Evolutionary conservation across 2,329 filamentous ascomycete genomes (phyloP).

Genomic region (Aspergillus neotritici): DNA sequence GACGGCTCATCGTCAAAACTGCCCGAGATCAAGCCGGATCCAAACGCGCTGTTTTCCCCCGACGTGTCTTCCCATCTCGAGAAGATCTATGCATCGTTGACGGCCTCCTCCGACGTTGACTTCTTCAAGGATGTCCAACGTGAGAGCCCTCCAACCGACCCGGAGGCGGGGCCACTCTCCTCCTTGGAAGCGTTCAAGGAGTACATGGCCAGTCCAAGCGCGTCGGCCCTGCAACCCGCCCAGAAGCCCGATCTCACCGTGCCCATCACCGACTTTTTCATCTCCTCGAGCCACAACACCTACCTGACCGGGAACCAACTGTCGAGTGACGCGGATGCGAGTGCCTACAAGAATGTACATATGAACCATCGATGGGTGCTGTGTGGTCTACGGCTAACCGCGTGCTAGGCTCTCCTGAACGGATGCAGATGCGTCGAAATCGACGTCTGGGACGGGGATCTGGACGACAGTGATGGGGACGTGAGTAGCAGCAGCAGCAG

Average conservation of each 20-base stretch:
- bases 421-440: slow-evolving; percentile 91
- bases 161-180: slow-evolving; percentile 15
- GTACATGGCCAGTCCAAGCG: slow-evolving; percentile 44
- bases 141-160: slow-evolving; percentile 3
- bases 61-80: slow-evolving; percentile 30
- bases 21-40: background rate
- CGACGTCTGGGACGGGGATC: slow-evolving; percentile 81
- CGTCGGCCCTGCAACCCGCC: slow-evolving; percentile 38
- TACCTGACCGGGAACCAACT: slow-evolving; percentile 85
- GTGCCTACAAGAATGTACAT: slow-evolving; percentile 70
- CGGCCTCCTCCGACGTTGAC: slow-evolving; percentile 14
- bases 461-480: slow-evolving; percentile 30
- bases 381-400: background rate
- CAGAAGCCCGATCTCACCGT: slow-evolving; percentile 54
- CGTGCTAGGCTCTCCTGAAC: slow-evolving; percentile 58
- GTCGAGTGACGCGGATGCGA: slow-evolving; percentile 67
- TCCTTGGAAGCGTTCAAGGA: slow-evolving; percentile 42
- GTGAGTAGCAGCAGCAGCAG: slow-evolving; percentile 30
- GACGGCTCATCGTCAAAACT: slow-evolving; percentile 4
- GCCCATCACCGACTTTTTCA: slow-evolving; percentile 83
- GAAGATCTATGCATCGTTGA: slow-evolving; percentile 29
- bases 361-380: background rate
- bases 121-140: slow-evolving; percentile 22
- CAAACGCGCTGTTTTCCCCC: slow-evolving; percentile 25
- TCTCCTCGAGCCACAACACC: slow-evolving; percentile 92